A percentile compares a stretch with the other conserved stretches of the same genome.
Conservation (phyloP, 164 flowering plant genomes). For the Stephania japonica region DNA sequence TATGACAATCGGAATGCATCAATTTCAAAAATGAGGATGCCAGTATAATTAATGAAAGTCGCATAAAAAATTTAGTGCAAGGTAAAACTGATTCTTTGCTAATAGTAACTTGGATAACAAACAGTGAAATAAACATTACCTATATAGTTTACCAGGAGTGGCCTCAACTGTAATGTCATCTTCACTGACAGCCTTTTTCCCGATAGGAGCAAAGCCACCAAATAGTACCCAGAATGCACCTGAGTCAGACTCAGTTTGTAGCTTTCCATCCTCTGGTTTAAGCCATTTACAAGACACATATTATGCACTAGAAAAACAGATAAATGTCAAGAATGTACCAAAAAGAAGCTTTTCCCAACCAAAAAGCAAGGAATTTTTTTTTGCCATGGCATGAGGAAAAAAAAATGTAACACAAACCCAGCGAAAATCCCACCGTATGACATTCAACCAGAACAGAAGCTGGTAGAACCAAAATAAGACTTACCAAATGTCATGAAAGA, state of each 20-base stretch:
- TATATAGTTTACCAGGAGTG: constrained; percentile 72
- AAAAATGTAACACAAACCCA: neutral
- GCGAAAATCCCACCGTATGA: neutral
- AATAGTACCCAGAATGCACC: constrained; percentile 98
- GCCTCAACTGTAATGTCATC: constrained; percentile 80
- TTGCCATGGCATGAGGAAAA: neutral
- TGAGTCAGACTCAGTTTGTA: constrained; percentile 87
- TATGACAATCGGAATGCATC: neutral
- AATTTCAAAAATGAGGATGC: neutral
- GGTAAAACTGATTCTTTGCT: neutral
- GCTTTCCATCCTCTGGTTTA: constrained; percentile 85
- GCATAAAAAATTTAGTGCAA: neutral
- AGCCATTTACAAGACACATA: constrained; percentile 3
- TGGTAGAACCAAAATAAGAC: neutral
- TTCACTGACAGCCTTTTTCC: constrained; percentile 71
- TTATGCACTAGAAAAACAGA: neutral
- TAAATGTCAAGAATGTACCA: neutral
- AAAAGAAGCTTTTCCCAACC: neutral
- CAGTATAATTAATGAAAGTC: neutral
- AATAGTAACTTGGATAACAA: neutral
- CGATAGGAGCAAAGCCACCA: constrained; percentile 99
- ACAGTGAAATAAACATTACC: constrained; percentile 37
- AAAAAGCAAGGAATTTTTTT: neutral
- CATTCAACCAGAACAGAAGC: neutral
- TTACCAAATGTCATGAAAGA: neutral